These are phyloP conservation scores for Cyberlindnera nakhonratchasimensis DNA, from an alignment of 805 yeast species.

Conservation along the genomic window DNA sequence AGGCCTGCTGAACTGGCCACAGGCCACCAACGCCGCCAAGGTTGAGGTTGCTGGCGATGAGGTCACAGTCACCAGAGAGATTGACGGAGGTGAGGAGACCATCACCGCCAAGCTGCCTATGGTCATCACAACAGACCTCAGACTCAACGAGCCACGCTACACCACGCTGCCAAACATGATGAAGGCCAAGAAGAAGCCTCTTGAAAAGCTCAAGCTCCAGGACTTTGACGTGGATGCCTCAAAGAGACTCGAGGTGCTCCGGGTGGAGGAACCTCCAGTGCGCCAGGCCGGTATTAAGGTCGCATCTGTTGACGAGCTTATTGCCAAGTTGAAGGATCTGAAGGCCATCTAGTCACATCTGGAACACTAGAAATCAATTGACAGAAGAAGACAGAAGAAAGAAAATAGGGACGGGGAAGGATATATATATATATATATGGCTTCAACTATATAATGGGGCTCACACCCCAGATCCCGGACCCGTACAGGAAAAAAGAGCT, in stretches of 20 bases:
- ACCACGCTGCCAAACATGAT: conserved; percentile 95
- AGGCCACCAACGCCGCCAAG: conserved; percentile 91
- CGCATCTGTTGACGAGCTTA: conserved; percentile 73
- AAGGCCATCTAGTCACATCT: conserved; percentile 22
- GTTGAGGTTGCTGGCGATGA: conserved; percentile 58
- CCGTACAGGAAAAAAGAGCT: no score
- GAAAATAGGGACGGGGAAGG: no score
- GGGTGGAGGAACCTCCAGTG: conserved; percentile 81
- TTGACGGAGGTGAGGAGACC: conserved; percentile 92
- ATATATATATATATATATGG: no score
- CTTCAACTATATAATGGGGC: no score
- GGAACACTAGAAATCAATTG: not conserved
- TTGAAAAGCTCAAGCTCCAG: conserved; percentile 59
- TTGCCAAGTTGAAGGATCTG: conserved; percentile 68
- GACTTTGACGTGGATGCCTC: conserved; percentile 65
- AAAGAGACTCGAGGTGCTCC: conserved; percentile 62
- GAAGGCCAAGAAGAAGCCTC: conserved; percentile 97
- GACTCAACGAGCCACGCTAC: conserved; percentile 92
- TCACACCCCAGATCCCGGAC: no score
- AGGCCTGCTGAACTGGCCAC: conserved; percentile 92
- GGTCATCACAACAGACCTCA: conserved; percentile 87
- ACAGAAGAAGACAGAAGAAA: not conserved
- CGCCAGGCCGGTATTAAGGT: conserved; percentile 84
- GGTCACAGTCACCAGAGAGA: conserved; percentile 79
- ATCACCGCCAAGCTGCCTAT: conserved; percentile 75